Percentiles rank a stretch among this genome's conserved stretches.
Evolutionary conservation across 441 rosid genomes (phyloP).

Genomic region (Gossypium laxum): DNA sequence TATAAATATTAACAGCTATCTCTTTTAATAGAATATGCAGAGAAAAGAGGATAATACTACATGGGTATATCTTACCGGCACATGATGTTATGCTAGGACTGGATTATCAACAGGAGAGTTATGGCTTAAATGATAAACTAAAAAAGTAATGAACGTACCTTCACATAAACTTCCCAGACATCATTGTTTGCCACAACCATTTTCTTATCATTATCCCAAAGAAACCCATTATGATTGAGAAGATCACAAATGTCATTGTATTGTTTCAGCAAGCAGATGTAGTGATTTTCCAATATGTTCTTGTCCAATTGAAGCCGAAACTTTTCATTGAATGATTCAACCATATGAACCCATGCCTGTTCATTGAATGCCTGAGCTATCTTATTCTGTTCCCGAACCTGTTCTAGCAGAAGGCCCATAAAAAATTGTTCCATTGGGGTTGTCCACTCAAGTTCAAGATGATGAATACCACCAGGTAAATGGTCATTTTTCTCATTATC

Average conservation of each 20-base stretch:
- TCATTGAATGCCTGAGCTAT: slow-evolving; percentile 40
- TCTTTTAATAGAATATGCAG: neutral
- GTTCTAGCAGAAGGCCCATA: slow-evolving; percentile 53
- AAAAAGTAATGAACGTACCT: slow-evolving; percentile 31
- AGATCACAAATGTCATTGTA: slow-evolving; percentile 44
- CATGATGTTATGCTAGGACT: neutral
- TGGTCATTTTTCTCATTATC: slow-evolving; percentile 30
- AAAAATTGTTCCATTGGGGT: slow-evolving; percentile 47
- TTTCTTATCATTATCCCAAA: slow-evolving; percentile 57
- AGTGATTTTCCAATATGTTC: slow-evolving; percentile 45
- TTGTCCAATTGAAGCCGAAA: slow-evolving; percentile 42
- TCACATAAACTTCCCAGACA: slow-evolving; percentile 49
- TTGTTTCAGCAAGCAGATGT: slow-evolving; percentile 52
- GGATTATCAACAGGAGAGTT: neutral
- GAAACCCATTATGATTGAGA: slow-evolving; percentile 42
- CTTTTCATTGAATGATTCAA: slow-evolving; percentile 41
- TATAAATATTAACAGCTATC: neutral
- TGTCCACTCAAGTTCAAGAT: slow-evolving; percentile 48
- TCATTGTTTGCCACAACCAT: slow-evolving; percentile 43
- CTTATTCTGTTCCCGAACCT: slow-evolving; percentile 36
- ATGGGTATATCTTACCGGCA: neutral
- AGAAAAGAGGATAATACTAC: neutral
- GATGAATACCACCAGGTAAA: slow-evolving; percentile 18
- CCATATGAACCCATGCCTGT: slow-evolving; percentile 54
- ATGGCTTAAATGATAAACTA: neutral